phyloP scores from a whole-genome alignment of 306 rosid genomes.

The Gleditsia sinensis region DNA sequence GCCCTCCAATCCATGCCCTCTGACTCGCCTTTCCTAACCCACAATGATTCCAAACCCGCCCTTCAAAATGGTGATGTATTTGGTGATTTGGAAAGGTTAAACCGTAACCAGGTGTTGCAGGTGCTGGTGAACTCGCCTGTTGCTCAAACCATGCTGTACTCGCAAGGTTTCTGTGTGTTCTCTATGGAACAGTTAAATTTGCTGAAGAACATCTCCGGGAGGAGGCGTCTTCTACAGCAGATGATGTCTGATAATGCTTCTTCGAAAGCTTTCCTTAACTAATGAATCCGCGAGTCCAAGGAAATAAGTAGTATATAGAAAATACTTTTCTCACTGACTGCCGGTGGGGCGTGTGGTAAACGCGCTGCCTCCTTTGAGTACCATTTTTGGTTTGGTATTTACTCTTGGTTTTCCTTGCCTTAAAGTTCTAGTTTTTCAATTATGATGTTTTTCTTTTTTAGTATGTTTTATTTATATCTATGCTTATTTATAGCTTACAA shows the following conservation, averaged over 20 bases:
- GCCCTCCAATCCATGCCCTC: conserved; percentile 72
- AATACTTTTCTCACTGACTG: neutral
- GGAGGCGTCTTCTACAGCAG: conserved; percentile 12
- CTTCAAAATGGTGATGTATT: conserved; percentile 6
- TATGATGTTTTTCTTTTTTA: neutral
- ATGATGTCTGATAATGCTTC: conserved; percentile 14
- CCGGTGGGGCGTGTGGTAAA: neutral
- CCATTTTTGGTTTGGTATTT: neutral
- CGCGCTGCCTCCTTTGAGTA: neutral
- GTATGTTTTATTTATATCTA: neutral
- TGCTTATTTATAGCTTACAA: neutral
- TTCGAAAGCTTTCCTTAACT: conserved; percentile 29
- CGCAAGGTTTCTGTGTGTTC: conserved; percentile 67
- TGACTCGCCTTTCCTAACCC: neutral
- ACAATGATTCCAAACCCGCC: neutral
- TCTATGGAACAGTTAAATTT: conserved; percentile 61
- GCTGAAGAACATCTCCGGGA: conserved; percentile 37
- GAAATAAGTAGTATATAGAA: neutral
- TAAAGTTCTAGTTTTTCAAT: neutral
- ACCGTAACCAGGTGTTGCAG: conserved; percentile 66
- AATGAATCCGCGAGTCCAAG: neutral
- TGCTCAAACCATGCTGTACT: conserved; percentile 64
- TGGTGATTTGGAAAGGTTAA: conserved; percentile 58
- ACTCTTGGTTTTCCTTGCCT: neutral
- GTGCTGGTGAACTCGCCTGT: conserved; percentile 77